A percentile compares a stretch with the other conserved stretches of the same genome.
Evolutionary conservation across 169 alveolate genomes (phyloP).

Genomic region (Babesia caballi): DNA sequence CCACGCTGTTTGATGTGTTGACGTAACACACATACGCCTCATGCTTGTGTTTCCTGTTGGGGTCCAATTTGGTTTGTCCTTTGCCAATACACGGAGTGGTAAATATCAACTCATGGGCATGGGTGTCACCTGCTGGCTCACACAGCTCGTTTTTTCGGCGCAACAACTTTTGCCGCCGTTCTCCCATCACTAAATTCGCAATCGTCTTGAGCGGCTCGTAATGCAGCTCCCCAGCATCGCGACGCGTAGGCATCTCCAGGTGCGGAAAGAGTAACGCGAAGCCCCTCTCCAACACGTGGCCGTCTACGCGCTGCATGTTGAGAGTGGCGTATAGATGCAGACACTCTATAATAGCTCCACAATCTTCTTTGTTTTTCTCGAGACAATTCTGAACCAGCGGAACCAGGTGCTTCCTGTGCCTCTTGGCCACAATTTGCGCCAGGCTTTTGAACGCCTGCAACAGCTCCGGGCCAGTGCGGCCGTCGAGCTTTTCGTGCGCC

Average conservation of each 20-base stretch:
- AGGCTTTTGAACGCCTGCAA: slow-evolving; percentile 40
- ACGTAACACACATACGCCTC: not conserved
- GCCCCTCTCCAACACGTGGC: slow-evolving; percentile 4
- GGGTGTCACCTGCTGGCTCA: not conserved
- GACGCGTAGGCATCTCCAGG: not conserved
- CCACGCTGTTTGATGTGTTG: not conserved
- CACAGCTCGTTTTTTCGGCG: not conserved
- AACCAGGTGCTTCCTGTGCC: slow-evolving; percentile 34
- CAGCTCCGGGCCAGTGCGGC: not conserved
- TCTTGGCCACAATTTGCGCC: slow-evolving; percentile 15
- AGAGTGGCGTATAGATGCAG: slow-evolving; percentile 20
- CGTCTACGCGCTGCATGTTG: slow-evolving; percentile 10
- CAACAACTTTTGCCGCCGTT: not conserved
- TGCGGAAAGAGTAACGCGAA: slow-evolving; percentile 19
- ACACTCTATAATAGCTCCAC: slow-evolving; percentile 8
- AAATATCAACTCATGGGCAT: no score
- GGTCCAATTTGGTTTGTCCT: not conserved
- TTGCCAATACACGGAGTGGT: not conserved
- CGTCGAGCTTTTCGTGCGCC: slow-evolving; percentile 8
- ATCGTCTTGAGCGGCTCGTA: no score
- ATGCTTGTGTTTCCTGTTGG: not conserved
- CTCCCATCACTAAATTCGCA: not conserved
- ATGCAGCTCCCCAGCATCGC: not conserved
- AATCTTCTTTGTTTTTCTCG: not conserved
- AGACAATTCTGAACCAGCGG: slow-evolving; percentile 29